A percentile compares a stretch with the other conserved stretches of the same genome.
Conservation (phyloP, 2,329 filamentous ascomycete species). For the Trichoderma citrinoviride region DNA sequence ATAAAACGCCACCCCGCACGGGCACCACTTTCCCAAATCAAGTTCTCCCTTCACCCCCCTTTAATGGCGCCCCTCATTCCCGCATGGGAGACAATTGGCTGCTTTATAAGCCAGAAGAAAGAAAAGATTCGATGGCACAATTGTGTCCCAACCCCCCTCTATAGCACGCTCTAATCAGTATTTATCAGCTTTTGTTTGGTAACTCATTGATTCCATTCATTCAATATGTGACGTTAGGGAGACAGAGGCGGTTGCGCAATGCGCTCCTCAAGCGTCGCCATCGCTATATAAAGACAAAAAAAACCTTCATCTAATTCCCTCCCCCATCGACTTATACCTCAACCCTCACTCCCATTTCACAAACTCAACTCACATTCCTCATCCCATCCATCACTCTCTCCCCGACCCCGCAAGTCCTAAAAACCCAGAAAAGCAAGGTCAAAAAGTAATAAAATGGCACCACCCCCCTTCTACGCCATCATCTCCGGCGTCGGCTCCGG, state of each 20-base stretch:
- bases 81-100: not conserved
- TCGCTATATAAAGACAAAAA: not conserved
- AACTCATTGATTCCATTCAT: too few species aligned
- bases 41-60: not conserved
- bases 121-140: not conserved
- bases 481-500: constrained; percentile 72
- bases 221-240: not conserved
- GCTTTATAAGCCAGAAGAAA: constrained; percentile 14
- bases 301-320: not conserved
- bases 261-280: not conserved
- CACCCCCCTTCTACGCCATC: constrained; percentile 56
- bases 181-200: constrained; percentile 1
- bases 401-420: not conserved
- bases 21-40: not conserved
- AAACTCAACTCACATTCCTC: too few species aligned
- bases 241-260: not conserved
- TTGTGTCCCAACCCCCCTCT: not conserved
- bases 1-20: not conserved
- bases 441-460: not conserved
- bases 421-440: not conserved
- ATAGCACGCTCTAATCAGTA: not conserved
- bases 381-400: too few species aligned
- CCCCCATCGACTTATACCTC: not conserved
- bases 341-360: not conserved
- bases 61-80: not conserved